Percentiles rank a stretch among this genome's conserved stretches.
phyloP scores from a whole-genome alignment of 805 yeast genomes.

The Vanderwaltozyma yarrowii region DNA sequence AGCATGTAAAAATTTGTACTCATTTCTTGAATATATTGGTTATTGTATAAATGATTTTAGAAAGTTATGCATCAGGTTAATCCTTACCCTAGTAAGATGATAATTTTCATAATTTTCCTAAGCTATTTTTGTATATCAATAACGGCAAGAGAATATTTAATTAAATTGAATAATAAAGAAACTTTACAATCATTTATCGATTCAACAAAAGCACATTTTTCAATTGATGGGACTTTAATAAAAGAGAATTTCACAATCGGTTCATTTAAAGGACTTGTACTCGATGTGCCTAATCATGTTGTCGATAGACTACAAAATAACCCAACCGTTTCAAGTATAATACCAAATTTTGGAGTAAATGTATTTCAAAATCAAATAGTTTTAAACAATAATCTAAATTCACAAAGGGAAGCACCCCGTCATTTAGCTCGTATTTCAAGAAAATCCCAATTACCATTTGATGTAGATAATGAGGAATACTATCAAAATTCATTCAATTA shows the following conservation, averaged over 20 bases:
- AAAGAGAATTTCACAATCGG: constrained; percentile 54
- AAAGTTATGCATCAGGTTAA: too few relatives aligned
- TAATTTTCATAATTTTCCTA: too few relatives aligned
- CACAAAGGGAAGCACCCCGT: constrained; percentile 46
- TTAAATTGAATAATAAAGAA: constrained; percentile 41
- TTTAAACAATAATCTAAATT: not conserved
- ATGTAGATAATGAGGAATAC: constrained; percentile 10
- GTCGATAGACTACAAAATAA: constrained; percentile 39
- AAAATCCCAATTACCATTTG: constrained; percentile 28
- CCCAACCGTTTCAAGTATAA: constrained; percentile 57
- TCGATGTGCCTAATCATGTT: constrained; percentile 42
- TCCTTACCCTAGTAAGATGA: too few relatives aligned
- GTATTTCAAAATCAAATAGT: constrained; percentile 37
- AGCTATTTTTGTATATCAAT: too few relatives aligned
- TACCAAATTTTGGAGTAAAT: constrained; percentile 51
- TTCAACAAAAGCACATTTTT: constrained; percentile 30
- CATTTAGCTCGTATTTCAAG: constrained; percentile 60
- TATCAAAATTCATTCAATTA: constrained; percentile 32
- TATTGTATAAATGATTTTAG: too few relatives aligned
- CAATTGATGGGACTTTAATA: constrained; percentile 36
- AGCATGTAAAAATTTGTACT: too few relatives aligned
- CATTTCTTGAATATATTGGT: too few relatives aligned
- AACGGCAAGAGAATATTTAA: constrained; percentile 34
- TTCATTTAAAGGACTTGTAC: constrained; percentile 58
- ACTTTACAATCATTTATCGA: constrained; percentile 39